Percentiles rank a stretch among this genome's conserved stretches.
Conservation (phyloP, 2,329 filamentous ascomycete species). For the Penicillium sp. region DNA sequence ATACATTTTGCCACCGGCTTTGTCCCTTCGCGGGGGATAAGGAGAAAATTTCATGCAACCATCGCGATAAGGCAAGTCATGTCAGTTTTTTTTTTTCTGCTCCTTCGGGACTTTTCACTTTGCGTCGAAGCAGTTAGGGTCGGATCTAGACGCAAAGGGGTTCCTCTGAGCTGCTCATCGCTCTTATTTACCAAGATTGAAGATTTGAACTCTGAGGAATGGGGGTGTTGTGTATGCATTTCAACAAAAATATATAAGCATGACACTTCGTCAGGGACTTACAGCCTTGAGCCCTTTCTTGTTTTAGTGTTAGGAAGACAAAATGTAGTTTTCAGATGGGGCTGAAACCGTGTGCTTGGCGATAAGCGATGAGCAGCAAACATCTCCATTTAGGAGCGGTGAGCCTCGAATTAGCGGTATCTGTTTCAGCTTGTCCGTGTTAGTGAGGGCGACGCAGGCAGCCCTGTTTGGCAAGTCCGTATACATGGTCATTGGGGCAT, state of each 20-base stretch:
- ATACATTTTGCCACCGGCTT: conserved; percentile 6
- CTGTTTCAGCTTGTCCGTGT: not conserved
- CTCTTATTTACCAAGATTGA: too few species aligned
- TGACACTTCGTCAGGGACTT: too few species aligned
- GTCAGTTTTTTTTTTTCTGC: not conserved
- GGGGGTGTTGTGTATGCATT: too few species aligned
- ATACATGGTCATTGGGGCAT: too few species aligned
- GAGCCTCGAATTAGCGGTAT: conserved; percentile 3
- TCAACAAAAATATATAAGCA: too few species aligned
- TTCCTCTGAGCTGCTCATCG: too few species aligned
- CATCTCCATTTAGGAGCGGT: not conserved
- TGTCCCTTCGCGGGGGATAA: conserved; percentile 25
- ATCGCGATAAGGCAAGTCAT: not conserved
- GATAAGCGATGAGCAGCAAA: conserved; percentile 16
- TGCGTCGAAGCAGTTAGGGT: too few species aligned
- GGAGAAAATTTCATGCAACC: conserved; percentile 2
- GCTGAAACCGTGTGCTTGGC: conserved; percentile 2
- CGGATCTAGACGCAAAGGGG: too few species aligned
- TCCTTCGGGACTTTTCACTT: too few species aligned
- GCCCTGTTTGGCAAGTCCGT: too few species aligned
- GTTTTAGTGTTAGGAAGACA: not conserved
- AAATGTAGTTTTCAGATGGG: conserved; percentile 6
- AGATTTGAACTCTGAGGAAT: too few species aligned
- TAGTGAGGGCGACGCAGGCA: too few species aligned
- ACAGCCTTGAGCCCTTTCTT: not conserved